phyloP scores from a whole-genome alignment of 768 basidiomycete genomes.

The Russula dissimulans region DNA sequence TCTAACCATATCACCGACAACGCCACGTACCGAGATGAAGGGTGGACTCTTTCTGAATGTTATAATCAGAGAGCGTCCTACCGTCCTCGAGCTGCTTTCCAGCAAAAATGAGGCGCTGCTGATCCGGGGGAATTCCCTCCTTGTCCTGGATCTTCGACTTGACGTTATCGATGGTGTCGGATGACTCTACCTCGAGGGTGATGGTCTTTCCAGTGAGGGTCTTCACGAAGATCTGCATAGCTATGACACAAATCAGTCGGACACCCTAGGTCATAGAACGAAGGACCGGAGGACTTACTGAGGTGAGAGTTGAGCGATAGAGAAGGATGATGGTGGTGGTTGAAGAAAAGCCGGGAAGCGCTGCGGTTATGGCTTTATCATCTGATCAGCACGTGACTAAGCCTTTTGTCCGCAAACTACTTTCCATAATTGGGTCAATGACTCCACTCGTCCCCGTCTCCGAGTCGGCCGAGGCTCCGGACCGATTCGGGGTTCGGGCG shows the following conservation, averaged over 20 bases:
- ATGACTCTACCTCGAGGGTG: conserved; percentile 31
- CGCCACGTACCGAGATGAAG: conserved; percentile 24
- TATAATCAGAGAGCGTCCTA: conserved; percentile 32
- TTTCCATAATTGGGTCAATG: neutral
- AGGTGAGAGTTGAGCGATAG: neutral
- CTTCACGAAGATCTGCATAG: conserved; percentile 31
- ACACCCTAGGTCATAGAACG: neutral
- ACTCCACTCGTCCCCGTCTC: neutral
- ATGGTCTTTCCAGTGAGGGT: conserved; percentile 30
- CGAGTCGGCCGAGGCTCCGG: neutral
- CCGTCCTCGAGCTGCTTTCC: conserved; percentile 52
- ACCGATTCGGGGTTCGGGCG: too few species aligned
- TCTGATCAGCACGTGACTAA: conserved; percentile 2
- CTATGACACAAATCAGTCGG: neutral
- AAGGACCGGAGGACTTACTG: neutral
- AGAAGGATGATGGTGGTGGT: conserved; percentile 11
- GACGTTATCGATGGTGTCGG: conserved; percentile 30
- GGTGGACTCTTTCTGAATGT: conserved; percentile 28
- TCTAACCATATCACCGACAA: neutral
- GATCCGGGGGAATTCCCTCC: conserved; percentile 30
- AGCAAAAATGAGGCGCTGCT: conserved; percentile 29
- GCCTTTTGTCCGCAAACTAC: neutral
- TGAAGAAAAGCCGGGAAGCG: neutral
- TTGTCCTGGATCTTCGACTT: conserved; percentile 32
- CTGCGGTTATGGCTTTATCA: conserved; percentile 5